A percentile compares a stretch with the other conserved stretches of the same genome.
phyloP scores from a whole-genome alignment of 2,329 filamentous ascomycete genomes.

The Ceratocystis harringtonii region DNA sequence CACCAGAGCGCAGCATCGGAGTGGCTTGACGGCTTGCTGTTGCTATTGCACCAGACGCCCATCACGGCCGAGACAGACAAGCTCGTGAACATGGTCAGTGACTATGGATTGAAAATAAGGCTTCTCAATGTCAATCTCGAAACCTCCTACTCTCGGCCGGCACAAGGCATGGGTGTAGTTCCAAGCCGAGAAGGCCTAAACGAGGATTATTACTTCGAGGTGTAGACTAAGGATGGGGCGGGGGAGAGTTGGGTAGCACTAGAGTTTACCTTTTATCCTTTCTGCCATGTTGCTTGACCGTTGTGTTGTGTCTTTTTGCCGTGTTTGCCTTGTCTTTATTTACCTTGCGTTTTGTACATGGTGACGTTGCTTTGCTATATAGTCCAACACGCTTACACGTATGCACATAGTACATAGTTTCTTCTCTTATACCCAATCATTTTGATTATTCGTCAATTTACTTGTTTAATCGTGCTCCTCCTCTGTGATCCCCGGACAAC shows the following conservation, averaged over 20 bases:
- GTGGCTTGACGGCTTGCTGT: conserved; percentile 89
- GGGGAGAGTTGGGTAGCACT: neutral
- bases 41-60: conserved; percentile 87
- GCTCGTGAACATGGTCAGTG: conserved; percentile 67
- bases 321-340: neutral
- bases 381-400: neutral
- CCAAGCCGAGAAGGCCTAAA: conserved; percentile 75
- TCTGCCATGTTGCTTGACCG: neutral
- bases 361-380: neutral
- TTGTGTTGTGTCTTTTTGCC: neutral
- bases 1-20: conserved; percentile 77
- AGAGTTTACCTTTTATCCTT: neutral
- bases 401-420: neutral
- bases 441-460: neutral
- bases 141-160: conserved; percentile 50
- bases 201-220: conserved; percentile 86
- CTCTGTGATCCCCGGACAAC: conserved; percentile 75
- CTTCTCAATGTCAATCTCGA: conserved; percentile 84
- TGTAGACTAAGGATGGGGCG: conserved; percentile 28
- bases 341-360: neutral
- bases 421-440: conserved; percentile 2
- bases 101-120: conserved; percentile 85
- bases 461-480: conserved; percentile 51
- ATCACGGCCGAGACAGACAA: conserved; percentile 96
- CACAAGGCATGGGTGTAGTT: conserved; percentile 56